These are phyloP conservation scores for Themeda triandra DNA, from an alignment of 176 grass and related monocot species.

Conservation along the genomic window DNA sequence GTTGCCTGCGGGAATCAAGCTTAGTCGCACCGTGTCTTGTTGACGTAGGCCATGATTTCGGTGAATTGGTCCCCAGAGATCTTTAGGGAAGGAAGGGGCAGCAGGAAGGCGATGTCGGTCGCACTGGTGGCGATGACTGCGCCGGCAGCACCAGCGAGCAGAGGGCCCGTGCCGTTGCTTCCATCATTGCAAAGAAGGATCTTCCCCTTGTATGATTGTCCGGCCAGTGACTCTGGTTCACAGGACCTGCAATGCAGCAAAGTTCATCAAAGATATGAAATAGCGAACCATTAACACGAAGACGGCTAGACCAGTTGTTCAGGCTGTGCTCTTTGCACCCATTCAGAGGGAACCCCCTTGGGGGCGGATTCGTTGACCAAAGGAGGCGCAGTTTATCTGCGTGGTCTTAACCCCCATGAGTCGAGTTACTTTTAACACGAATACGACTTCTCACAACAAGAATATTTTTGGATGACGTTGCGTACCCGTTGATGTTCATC, in stretches of 20 bases:
- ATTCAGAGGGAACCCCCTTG: too few relatives aligned
- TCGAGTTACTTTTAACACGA: accelerated
- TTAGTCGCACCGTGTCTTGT: background rate
- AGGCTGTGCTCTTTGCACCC: too few relatives aligned
- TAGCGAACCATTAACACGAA: background rate
- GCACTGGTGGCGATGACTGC: background rate
- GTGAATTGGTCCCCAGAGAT: background rate
- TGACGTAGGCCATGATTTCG: slow-evolving; percentile 15
- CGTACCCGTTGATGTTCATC: background rate
- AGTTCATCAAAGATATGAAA: background rate
- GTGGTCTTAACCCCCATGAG: too few relatives aligned
- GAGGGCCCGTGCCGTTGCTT: background rate
- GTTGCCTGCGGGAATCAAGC: background rate
- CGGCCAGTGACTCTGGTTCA: background rate
- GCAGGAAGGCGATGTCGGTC: background rate
- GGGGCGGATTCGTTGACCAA: too few relatives aligned
- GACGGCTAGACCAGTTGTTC: too few relatives aligned
- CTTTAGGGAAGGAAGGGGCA: background rate
- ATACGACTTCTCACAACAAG: background rate
- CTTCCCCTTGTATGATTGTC: background rate
- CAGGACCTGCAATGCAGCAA: background rate
- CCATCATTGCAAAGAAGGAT: background rate
- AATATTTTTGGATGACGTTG: too few relatives aligned
- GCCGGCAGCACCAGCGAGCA: background rate
- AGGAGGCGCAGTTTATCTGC: too few relatives aligned